phyloP scores from a whole-genome alignment of 306 rosid genomes.

The Casuarina cunninghamiana region DNA sequence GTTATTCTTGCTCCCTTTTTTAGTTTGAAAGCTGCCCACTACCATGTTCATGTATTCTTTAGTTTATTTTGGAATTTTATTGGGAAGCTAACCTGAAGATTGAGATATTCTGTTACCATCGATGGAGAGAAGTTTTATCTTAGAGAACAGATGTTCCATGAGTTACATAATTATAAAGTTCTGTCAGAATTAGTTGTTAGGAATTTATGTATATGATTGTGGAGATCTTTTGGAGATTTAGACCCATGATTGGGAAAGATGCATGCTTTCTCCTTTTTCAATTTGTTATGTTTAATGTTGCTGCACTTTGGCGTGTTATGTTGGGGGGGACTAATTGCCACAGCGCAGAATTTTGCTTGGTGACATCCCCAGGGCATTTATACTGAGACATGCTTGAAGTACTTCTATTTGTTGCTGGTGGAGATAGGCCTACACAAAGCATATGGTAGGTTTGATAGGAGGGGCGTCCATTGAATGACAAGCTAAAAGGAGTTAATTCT shows the following conservation, averaged over 20 bases:
- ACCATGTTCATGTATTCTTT: neutral
- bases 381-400: neutral
- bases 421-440: neutral
- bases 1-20: constrained; percentile 4
- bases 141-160: neutral
- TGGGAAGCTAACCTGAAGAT: neutral
- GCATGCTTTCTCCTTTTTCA: neutral
- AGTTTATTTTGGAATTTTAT: neutral
- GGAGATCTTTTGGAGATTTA: neutral
- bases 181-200: neutral
- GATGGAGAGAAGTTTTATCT: neutral
- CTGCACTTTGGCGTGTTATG: neutral
- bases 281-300: neutral
- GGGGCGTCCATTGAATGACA: constrained; percentile 5
- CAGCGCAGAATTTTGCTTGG: neutral
- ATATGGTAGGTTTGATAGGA: constrained; percentile 10
- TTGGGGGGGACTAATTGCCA: constrained; percentile 5
- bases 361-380: neutral
- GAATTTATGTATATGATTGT: neutral
- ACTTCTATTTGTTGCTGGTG: neutral
- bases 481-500: neutral
- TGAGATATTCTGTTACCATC: neutral
- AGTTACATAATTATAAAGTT: neutral
- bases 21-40: constrained; percentile 6
- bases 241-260: neutral